Evolutionary conservation across 306 rosid genomes (phyloP), one percentile per base, ranked within the genome.

Genomic region (Senna siamea): DNA sequence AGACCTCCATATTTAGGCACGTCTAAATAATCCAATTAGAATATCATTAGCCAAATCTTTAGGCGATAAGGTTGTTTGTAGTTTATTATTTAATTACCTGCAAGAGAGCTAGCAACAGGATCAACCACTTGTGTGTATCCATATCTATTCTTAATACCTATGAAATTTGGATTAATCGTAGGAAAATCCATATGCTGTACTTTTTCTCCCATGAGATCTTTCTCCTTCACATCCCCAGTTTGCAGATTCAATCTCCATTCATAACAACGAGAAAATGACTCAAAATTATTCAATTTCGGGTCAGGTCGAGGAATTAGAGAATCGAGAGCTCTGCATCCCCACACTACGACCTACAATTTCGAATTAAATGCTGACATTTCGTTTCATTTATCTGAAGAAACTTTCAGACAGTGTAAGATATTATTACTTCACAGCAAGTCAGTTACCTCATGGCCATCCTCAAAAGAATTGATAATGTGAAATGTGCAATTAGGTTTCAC

Each of bases 241-340:
- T 50, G 54, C 75, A 76, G 79, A 80, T 83, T 70, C 37, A 85
- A 70, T 72, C 89, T 78, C 92, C 92, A 85, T 58, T 87, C 86
- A 12, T 80, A 78, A 61, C 82, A 72, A 44, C 17, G 69, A 37
- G 78, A 77, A 46, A 60, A 80, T 74, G 83, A 83, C 30, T 80
- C 82, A 7, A 74, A 72, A 41, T 76, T 22, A 66, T 80, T 70
- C 1, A 28, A 11, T 38, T 75, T 76, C 30, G 15, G 17, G 8
- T 77, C 76, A 4, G 84, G 76, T 44, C 76, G 83, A 4, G 89
- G 82, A 69, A 83, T 20, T 13, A 85, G 12, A 3, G 92, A 75
- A 20, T 75, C 82, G n/a, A 56, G 78, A 54, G 87, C 87, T 76
- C 83, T 82, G 35, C 89, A 87, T 23, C 81, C 89, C 85, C 89